Conservation (phyloP, 139 green algal genomes). For the Haematococcus lacustris region DNA sequence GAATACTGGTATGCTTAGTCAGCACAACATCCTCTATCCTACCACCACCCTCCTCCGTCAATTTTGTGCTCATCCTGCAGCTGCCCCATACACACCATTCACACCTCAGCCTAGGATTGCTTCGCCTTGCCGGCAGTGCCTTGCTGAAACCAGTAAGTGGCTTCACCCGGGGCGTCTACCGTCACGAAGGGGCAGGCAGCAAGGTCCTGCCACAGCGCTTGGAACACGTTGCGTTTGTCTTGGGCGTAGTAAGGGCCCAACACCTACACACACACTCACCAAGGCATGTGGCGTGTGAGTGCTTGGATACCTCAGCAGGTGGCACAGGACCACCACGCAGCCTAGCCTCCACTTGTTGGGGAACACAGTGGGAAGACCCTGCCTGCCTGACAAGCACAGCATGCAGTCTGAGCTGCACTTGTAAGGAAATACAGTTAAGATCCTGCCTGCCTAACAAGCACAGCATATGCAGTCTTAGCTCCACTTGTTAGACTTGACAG, state of each 20-base stretch:
- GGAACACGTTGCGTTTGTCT: conserved; percentile 56
- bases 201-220: conserved; percentile 65
- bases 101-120: too few species aligned
- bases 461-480: too few species aligned
- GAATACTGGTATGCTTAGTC: too few species aligned
- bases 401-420: neutral
- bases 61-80: too few species aligned
- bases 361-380: neutral
- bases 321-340: neutral
- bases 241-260: conserved; percentile 70
- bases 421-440: neutral
- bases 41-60: too few species aligned
- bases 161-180: conserved; percentile 36
- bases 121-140: too few species aligned
- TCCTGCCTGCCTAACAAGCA: too few species aligned
- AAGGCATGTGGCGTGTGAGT: neutral
- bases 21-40: too few species aligned
- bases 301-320: neutral
- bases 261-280: conserved; percentile 20
- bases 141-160: conserved; percentile 64
- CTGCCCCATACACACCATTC: too few species aligned
- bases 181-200: conserved; percentile 36
- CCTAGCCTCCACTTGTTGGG: neutral
- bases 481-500: too few species aligned
- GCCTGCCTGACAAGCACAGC: neutral